Conservation (phyloP, 2,329 filamentous ascomycete species). For the Graphilbum fragrans region DNA sequence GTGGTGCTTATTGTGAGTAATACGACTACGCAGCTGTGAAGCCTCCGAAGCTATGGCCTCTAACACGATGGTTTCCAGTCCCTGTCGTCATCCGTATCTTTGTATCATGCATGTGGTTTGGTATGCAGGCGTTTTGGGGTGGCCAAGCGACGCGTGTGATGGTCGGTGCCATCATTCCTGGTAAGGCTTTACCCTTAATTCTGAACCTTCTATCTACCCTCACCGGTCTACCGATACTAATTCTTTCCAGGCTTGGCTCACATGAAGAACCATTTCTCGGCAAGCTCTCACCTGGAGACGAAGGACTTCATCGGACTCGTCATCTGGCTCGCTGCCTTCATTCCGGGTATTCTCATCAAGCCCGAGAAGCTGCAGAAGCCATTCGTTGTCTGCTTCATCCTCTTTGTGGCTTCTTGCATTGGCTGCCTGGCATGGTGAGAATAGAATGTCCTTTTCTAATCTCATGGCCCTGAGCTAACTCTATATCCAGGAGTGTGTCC, state of each 20-base stretch:
- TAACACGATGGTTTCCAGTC: slow-evolving; percentile 5
- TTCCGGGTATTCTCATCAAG: slow-evolving; percentile 9
- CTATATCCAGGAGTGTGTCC: slow-evolving; percentile 4
- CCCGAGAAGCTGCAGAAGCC: slow-evolving; percentile 4
- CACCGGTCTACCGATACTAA: slow-evolving; percentile 13
- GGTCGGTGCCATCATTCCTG: slow-evolving; percentile 17
- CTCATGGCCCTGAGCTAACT: slow-evolving; percentile 21
- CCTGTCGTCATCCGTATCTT: slow-evolving; percentile 16
- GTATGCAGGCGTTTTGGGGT: slow-evolving; percentile 17
- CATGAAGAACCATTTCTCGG: slow-evolving; percentile 14
- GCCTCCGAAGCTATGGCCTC: too few relatives aligned
- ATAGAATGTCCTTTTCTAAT: neutral
- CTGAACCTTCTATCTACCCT: slow-evolving; percentile 12
- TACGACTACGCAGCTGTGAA: too few relatives aligned
- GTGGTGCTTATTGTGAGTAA: slow-evolving; percentile 23
- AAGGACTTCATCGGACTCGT: slow-evolving; percentile 17
- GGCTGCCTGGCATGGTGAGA: slow-evolving; percentile 15
- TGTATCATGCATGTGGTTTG: slow-evolving; percentile 23
- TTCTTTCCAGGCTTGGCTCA: slow-evolving; percentile 12
- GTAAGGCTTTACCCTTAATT: slow-evolving; percentile 8
- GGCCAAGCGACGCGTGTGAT: slow-evolving; percentile 13
- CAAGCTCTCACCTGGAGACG: slow-evolving; percentile 12
- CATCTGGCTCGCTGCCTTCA: slow-evolving; percentile 10
- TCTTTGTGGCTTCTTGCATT: slow-evolving; percentile 22
- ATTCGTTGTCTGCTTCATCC: slow-evolving; percentile 17